Percentiles rank a stretch among this genome's conserved stretches.
These are phyloP conservation scores for Sporothrix euskadiensis DNA, from an alignment of 2,329 filamentous ascomycete species.

Conservation along the genomic window DNA sequence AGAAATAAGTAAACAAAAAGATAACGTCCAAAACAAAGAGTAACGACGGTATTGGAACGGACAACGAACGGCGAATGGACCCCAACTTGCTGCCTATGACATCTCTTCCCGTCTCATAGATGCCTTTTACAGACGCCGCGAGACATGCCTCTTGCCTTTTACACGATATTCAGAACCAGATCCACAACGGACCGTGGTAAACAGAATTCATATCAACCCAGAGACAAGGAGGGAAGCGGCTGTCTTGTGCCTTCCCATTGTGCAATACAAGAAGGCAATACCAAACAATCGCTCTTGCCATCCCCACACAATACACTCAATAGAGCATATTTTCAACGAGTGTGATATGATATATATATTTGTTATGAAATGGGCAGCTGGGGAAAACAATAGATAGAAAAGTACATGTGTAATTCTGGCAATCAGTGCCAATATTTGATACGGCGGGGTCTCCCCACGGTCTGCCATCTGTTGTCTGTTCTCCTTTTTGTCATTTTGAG, in stretches of 20 bases:
- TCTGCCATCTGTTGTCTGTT: no score
- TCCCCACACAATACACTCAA: background rate
- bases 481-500: no score
- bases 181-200: background rate
- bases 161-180: background rate
- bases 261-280: background rate
- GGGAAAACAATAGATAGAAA: background rate
- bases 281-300: background rate
- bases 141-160: conserved; percentile 4
- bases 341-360: background rate
- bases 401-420: no score
- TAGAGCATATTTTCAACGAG: background rate
- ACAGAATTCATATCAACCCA: background rate
- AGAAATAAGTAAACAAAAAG: background rate
- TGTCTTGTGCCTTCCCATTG: background rate
- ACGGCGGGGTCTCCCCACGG: no score
- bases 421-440: no score
- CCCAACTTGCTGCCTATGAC: background rate
- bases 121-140: background rate
- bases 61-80: background rate
- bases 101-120: background rate
- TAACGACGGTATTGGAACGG: background rate
- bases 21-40: background rate
- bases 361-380: background rate
- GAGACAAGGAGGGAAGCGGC: background rate